Conservation (phyloP, 768 basidiomycete species). For the Leccinellum luteum region DNA sequence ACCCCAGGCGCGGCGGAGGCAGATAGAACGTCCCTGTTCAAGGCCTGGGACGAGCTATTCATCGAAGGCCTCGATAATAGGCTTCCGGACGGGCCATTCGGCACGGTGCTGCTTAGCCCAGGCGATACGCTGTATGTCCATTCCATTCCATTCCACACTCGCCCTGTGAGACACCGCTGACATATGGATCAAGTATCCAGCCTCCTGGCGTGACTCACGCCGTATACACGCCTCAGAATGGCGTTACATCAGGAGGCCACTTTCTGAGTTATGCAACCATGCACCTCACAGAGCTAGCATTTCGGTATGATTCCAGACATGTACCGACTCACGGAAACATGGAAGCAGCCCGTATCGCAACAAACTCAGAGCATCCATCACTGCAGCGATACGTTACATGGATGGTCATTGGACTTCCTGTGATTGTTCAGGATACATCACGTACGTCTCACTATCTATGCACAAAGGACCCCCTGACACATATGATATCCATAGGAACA, state of each 20-base stretch:
- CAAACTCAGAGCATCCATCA: not conserved
- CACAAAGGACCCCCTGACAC: not conserved
- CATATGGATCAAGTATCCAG: not conserved
- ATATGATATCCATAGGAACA: not conserved
- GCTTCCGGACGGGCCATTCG: not conserved
- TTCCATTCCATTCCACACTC: not conserved
- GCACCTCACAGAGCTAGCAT: not conserved
- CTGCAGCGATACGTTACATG: not conserved
- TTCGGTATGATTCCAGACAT: not conserved
- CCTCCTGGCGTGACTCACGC: not conserved
- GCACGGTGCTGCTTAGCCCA: not conserved
- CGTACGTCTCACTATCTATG: not conserved
- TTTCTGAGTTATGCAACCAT: not conserved
- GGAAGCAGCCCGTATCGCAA: not conserved
- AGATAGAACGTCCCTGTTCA: not conserved
- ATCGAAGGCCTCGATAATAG: not conserved
- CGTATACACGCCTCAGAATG: not conserved
- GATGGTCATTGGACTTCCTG: slow-evolving; percentile 1
- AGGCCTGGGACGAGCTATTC: not conserved
- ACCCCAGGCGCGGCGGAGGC: not conserved
- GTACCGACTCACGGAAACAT: not conserved
- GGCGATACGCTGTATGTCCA: not conserved
- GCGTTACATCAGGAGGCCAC: not conserved
- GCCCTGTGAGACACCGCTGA: not conserved
- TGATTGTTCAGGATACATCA: not conserved